Percentiles rank a stretch among this genome's conserved stretches.
Evolutionary conservation across 164 flowering plant species (phyloP).

Genomic region (Saururus chinensis): DNA sequence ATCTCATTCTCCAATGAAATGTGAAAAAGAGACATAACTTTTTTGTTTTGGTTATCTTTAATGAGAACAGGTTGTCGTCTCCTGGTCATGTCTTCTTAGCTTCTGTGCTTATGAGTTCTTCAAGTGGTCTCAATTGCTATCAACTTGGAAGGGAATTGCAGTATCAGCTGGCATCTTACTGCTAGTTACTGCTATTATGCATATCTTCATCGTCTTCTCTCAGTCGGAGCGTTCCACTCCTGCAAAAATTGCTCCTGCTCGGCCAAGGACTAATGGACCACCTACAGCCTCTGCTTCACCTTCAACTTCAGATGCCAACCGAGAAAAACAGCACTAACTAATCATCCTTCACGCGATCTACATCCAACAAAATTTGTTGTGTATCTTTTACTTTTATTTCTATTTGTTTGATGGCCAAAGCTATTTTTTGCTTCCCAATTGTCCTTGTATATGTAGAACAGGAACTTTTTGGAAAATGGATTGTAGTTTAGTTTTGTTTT

Average conservation of each 20-base stretch:
- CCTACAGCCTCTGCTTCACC: neutral
- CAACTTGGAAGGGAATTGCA: constrained; percentile 58
- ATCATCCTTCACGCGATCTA: neutral
- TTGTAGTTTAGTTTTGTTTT: too few relatives aligned
- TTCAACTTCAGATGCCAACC: neutral
- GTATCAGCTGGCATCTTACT: constrained; percentile 29
- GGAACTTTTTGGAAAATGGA: too few relatives aligned
- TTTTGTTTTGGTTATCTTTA: neutral
- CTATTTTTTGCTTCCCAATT: too few relatives aligned
- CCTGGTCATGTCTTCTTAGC: constrained; percentile 39
- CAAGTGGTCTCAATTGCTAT: constrained; percentile 33
- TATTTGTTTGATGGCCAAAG: neutral
- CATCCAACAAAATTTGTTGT: neutral
- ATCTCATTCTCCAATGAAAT: too few relatives aligned
- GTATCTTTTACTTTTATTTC: neutral
- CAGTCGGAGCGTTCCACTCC: constrained; percentile 53
- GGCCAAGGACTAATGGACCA: constrained; percentile 4
- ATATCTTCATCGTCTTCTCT: constrained; percentile 49
- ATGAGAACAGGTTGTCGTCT: constrained; percentile 34
- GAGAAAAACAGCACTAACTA: neutral
- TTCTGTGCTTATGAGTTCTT: constrained; percentile 26
- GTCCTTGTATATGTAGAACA: too few relatives aligned
- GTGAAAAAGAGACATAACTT: neutral
- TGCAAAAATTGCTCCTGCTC: constrained; percentile 16
- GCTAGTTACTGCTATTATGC: constrained; percentile 49